Conservation (phyloP, 305 asterid species). For the Fraxinus floribunda region DNA sequence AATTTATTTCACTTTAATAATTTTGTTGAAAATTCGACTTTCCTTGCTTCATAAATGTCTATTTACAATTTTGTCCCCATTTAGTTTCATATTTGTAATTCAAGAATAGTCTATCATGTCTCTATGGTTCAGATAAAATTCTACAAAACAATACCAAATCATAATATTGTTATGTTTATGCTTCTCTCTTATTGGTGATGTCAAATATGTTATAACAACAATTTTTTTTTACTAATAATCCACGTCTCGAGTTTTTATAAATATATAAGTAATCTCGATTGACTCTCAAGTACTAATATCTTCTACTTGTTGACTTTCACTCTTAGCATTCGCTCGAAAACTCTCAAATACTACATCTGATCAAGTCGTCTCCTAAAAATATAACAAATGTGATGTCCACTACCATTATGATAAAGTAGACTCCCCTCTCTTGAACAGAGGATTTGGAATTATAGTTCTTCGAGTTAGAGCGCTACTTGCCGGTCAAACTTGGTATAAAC, state of each 20-base stretch:
- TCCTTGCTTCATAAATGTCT: neutral
- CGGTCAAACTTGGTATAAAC: neutral
- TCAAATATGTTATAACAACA: neutral
- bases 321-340: neutral
- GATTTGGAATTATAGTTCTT: neutral
- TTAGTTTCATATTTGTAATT: neutral
- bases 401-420: neutral
- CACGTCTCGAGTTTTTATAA: neutral
- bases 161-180: neutral
- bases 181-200: neutral
- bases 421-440: neutral
- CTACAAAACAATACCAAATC: neutral
- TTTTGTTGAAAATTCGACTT: neutral
- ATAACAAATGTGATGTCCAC: neutral
- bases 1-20: neutral
- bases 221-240: no score
- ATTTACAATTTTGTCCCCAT: neutral
- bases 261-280: neutral
- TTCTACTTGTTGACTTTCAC: neutral
- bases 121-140: neutral
- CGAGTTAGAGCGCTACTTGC: neutral
- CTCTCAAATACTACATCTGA: neutral
- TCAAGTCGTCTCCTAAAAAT: neutral
- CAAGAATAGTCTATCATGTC: neutral
- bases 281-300: no score